A percentile compares a stretch with the other conserved stretches of the same genome.
Conservation (phyloP, 2,329 filamentous ascomycete genomes). For the Cercospora citrullina region DNA sequence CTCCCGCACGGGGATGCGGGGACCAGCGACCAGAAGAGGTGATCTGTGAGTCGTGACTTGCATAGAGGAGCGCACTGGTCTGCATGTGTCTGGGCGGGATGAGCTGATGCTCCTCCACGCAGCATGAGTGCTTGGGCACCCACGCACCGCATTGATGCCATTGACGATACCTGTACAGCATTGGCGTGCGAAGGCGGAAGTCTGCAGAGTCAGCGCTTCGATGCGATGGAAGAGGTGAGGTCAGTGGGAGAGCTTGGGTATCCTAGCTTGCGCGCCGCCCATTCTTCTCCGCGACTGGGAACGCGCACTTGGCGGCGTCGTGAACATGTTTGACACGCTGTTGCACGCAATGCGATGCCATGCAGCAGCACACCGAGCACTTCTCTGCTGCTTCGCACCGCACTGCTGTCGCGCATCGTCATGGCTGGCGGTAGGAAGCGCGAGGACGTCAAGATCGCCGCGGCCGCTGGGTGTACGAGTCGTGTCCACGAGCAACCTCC, state of each 20-base stretch:
- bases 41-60: conserved; percentile 14
- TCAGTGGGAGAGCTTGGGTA: neutral
- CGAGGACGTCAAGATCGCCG: conserved; percentile 16
- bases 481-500: conserved; percentile 7
- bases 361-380: neutral
- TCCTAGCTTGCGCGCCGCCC: neutral
- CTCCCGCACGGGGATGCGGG: conserved; percentile 22
- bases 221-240: conserved; percentile 13
- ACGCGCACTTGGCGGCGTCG: neutral
- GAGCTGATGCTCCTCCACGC: neutral
- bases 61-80: neutral
- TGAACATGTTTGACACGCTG: neutral
- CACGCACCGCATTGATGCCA: conserved; percentile 12
- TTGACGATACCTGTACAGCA: neutral
- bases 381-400: neutral
- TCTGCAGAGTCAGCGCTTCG: conserved; percentile 22
- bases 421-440: conserved; percentile 11
- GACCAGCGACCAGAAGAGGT: neutral
- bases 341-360: neutral
- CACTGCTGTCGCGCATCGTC: neutral
- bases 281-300: neutral
- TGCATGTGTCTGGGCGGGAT: neutral
- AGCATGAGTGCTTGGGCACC: conserved; percentile 2
- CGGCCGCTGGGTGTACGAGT: conserved; percentile 8
- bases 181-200: conserved; percentile 15